These are phyloP conservation scores for Fusarium oxysporum DNA, from an alignment of 2,329 filamentous ascomycete species.

Conservation along the genomic window DNA sequence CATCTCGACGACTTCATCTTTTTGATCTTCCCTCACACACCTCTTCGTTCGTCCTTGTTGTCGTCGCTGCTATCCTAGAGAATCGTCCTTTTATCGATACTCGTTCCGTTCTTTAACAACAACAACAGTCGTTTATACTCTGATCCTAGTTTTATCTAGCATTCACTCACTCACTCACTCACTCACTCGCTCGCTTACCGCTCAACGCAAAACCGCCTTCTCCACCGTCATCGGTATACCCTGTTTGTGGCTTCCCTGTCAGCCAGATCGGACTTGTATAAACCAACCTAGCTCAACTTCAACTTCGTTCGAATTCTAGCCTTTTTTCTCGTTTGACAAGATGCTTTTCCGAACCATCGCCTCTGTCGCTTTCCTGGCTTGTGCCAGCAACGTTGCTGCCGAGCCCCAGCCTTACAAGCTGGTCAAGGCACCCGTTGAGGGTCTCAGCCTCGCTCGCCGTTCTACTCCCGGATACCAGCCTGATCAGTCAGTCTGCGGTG, in stretches of 20 bases:
- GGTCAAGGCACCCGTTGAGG: conserved; percentile 51
- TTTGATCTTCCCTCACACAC: conserved; percentile 24
- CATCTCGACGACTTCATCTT: conserved; percentile 17
- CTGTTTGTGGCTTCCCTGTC: conserved; percentile 40
- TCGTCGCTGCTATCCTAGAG: conserved; percentile 30
- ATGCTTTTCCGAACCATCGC: conserved; percentile 53
- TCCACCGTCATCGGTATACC: conserved; percentile 35
- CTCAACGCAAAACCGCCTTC: conserved; percentile 26
- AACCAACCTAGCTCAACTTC: conserved; percentile 5
- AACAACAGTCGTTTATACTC: conserved; percentile 14
- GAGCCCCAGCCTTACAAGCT: conserved; percentile 52
- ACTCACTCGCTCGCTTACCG: conserved; percentile 19
- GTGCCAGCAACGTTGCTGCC: conserved; percentile 49
- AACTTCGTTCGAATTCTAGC: conserved; percentile 17
- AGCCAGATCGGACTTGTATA: conserved; percentile 28
- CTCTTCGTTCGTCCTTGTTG: conserved; percentile 26
- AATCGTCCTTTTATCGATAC: conserved; percentile 41
- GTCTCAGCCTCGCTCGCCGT: conserved; percentile 58
- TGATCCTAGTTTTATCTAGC: conserved; percentile 32
- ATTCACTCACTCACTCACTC: conserved; percentile 1
- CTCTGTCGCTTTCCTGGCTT: conserved; percentile 52
- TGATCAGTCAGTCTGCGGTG: conserved; percentile 58
- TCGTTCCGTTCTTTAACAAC: conserved; percentile 45
- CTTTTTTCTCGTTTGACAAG: conserved; percentile 32
- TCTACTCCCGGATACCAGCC: conserved; percentile 62